Evolutionary conservation across 108 stramenopile genomes (phyloP).

Genomic region (Cyclostephanos invisitatus): DNA sequence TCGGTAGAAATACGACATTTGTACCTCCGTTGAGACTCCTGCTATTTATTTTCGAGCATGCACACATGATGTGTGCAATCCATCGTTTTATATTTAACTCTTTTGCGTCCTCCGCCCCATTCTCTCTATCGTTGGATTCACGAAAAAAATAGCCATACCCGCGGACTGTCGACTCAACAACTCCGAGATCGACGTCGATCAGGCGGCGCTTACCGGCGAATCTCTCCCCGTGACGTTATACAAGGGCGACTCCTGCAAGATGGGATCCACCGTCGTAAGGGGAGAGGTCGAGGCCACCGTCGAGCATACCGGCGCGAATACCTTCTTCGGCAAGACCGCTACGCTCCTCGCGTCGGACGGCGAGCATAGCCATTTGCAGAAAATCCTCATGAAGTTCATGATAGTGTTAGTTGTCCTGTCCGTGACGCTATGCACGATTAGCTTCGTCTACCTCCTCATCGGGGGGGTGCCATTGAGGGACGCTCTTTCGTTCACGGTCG

Average conservation of each 20-base stretch:
- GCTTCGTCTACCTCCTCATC: constrained; percentile 51
- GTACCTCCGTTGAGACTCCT: too few relatives aligned
- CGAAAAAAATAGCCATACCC: constrained; percentile 42
- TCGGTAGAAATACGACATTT: too few relatives aligned
- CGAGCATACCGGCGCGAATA: constrained; percentile 69
- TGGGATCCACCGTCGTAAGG: constrained; percentile 74
- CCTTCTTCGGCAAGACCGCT: constrained; percentile 84
- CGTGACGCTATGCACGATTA: constrained; percentile 54
- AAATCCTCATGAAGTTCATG: constrained; percentile 68
- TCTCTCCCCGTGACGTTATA: constrained; percentile 81
- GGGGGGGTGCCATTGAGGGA: constrained; percentile 37
- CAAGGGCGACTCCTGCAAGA: constrained; percentile 58
- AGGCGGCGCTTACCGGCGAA: constrained; percentile 84
- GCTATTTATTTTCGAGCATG: too few relatives aligned
- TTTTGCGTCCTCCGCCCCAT: too few relatives aligned
- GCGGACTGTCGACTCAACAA: constrained; percentile 64
- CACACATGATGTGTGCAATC: too few relatives aligned
- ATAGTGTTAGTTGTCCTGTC: constrained; percentile 59
- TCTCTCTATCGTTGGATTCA: not conserved
- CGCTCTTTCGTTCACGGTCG: constrained; percentile 60
- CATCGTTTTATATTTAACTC: too few relatives aligned
- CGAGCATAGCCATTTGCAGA: constrained; percentile 59
- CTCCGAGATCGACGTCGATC: constrained; percentile 67
- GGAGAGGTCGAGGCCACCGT: constrained; percentile 71
- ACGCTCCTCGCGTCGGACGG: constrained; percentile 50